Evolutionary conservation across 192 early-diverging fungal genomes (phyloP).

Genomic region (Pilobolus umbonatus): DNA sequence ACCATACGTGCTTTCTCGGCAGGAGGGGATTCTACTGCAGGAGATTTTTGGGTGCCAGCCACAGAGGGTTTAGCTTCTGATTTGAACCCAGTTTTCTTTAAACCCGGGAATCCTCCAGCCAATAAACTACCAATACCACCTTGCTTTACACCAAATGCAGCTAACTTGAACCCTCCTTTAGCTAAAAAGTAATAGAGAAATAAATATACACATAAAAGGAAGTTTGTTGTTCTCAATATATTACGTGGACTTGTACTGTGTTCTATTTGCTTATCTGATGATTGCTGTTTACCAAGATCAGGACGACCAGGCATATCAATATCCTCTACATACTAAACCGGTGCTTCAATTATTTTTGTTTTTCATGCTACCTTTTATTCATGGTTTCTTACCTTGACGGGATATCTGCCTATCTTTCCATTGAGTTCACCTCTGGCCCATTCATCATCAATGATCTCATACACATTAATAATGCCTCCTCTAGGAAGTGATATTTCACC

Average conservation of each 20-base stretch:
- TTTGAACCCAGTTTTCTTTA: conserved; percentile 51
- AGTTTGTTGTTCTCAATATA: too few species aligned
- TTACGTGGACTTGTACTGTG: too few species aligned
- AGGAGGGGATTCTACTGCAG: not conserved
- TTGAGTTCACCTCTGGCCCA: conserved; percentile 69
- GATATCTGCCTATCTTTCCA: conserved; percentile 65
- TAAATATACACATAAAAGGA: not conserved
- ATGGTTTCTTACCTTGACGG: conserved; percentile 43
- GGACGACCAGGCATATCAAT: conserved; percentile 31
- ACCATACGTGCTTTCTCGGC: too few species aligned
- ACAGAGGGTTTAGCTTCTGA: not conserved
- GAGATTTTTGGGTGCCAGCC: not conserved
- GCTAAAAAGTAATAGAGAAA: not conserved
- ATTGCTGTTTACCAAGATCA: conserved; percentile 14
- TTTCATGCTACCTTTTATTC: not conserved
- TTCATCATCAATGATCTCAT: conserved; percentile 53
- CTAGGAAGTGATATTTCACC: conserved; percentile 64
- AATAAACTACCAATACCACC: conserved; percentile 74
- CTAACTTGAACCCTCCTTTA: conserved; percentile 52
- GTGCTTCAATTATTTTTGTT: not conserved
- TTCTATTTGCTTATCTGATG: not conserved
- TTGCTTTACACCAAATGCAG: conserved; percentile 74
- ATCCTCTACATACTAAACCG: conserved; percentile 23
- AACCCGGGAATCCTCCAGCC: conserved; percentile 61
- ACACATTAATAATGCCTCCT: conserved; percentile 64